phyloP scores from a whole-genome alignment of 441 rosid species.

The Populus hybrid region DNA sequence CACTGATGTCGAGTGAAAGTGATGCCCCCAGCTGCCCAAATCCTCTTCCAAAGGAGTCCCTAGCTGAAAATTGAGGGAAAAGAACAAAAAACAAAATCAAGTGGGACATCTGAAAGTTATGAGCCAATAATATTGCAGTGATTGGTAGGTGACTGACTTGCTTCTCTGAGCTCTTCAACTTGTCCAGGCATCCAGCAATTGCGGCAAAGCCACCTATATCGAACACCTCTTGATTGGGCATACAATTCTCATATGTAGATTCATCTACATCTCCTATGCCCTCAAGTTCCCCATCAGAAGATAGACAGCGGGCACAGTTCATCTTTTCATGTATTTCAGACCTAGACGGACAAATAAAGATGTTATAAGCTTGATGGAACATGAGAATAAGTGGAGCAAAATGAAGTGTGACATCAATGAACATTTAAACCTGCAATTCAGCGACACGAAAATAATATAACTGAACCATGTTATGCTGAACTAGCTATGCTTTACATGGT shows the following conservation, averaged over 20 bases:
- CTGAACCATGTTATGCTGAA: neutral
- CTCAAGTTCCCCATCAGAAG: slow-evolving; percentile 28
- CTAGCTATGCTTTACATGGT: neutral
- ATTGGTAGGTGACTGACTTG: slow-evolving; percentile 48
- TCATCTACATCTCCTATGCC: slow-evolving; percentile 32
- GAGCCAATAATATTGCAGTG: neutral
- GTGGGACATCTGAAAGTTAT: slow-evolving; percentile 10
- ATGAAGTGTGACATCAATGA: neutral
- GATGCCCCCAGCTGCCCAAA: slow-evolving; percentile 93
- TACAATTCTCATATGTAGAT: slow-evolving; percentile 20
- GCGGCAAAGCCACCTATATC: slow-evolving; percentile 93
- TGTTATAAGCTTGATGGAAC: neutral
- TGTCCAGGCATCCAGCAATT: slow-evolving; percentile 62
- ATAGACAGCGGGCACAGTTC: slow-evolving; percentile 73
- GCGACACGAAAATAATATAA: neutral
- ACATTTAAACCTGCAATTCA: slow-evolving; percentile 6
- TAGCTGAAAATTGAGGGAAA: slow-evolving; percentile 44
- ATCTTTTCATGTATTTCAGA: slow-evolving; percentile 95
- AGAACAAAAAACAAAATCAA: neutral
- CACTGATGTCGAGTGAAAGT: slow-evolving; percentile 61
- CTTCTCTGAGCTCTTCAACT: slow-evolving; percentile 73
- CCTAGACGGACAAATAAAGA: slow-evolving; percentile 39
- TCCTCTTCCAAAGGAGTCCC: slow-evolving; percentile 94
- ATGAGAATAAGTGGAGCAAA: neutral
- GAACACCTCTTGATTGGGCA: slow-evolving; percentile 33